These are phyloP conservation scores for Podaxis sp. DNA, from an alignment of 768 basidiomycete genomes.

Conservation along the genomic window DNA sequence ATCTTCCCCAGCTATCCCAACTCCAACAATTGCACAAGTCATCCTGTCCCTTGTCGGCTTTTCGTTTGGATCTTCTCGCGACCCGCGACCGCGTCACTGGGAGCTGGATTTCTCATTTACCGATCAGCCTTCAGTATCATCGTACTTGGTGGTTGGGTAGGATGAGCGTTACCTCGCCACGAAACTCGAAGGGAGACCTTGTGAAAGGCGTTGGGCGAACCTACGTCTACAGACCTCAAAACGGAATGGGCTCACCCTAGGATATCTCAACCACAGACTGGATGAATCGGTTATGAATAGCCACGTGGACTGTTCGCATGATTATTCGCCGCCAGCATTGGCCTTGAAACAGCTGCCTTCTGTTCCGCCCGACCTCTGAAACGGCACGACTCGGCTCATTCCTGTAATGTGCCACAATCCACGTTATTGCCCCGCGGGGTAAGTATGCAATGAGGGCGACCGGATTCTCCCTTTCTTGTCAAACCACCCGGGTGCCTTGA, in stretches of 20 bases:
- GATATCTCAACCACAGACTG: neutral
- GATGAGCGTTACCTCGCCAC: no score
- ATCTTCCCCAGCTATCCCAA: no score
- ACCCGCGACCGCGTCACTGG: neutral
- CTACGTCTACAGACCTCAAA: conserved; percentile 47
- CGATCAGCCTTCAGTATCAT: neutral
- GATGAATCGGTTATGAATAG: conserved; percentile 10
- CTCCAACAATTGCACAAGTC: no score
- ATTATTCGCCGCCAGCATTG: neutral
- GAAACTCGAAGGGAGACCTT: conserved; percentile 52
- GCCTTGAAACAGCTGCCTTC: conserved; percentile 10
- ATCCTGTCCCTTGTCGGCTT: no score
- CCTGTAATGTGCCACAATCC: conserved; percentile 3
- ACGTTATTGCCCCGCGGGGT: conserved; percentile 28
- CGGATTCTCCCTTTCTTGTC: conserved; percentile 31
- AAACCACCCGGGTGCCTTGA: conserved; percentile 40
- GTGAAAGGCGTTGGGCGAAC: conserved; percentile 45
- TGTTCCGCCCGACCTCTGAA: conserved; percentile 25
- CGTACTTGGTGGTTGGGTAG: neutral
- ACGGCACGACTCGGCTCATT: conserved; percentile 19
- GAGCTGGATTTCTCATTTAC: neutral
- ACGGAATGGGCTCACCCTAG: conserved; percentile 34
- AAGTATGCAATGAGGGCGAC: conserved; percentile 41
- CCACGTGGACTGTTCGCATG: neutral
- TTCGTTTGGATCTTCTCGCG: no score